Percentiles rank a stretch among this genome's conserved stretches.
phyloP scores from a whole-genome alignment of 2,329 filamentous ascomycete species.

The Penicillium digitatum region DNA sequence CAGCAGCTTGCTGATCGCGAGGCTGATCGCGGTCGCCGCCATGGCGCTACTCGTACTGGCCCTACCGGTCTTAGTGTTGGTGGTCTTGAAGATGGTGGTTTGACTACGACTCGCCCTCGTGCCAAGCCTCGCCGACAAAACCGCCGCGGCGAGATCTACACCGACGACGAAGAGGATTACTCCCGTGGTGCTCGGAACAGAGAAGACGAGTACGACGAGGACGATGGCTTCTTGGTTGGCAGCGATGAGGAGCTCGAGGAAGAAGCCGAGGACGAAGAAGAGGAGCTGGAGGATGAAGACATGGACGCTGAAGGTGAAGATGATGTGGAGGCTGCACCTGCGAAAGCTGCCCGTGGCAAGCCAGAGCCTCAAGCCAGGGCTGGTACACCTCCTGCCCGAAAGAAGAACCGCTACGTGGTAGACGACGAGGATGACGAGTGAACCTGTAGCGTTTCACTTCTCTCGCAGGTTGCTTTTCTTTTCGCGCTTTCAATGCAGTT shows the following conservation, averaged over 20 bases:
- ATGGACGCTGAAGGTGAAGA: constrained; percentile 46
- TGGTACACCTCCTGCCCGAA: constrained; percentile 39
- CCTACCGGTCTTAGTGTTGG: constrained; percentile 52
- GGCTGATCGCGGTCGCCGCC: constrained; percentile 51
- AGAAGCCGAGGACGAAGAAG: constrained; percentile 44
- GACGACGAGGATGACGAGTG: constrained; percentile 49
- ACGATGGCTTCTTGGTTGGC: constrained; percentile 68
- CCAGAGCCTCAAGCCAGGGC: constrained; percentile 21
- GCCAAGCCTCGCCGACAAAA: constrained; percentile 40
- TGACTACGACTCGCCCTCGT: constrained; percentile 42
- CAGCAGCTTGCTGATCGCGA: constrained; percentile 56
- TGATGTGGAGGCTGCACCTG: constrained; percentile 32
- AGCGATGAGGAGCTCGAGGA: constrained; percentile 49
- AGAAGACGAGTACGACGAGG: constrained; percentile 78
- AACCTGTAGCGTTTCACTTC: background rate
- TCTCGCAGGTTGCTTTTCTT: background rate
- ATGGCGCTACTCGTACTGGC: constrained; percentile 44
- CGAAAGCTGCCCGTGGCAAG: constrained; percentile 30
- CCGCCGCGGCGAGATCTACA: constrained; percentile 48
- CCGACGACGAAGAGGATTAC: constrained; percentile 49
- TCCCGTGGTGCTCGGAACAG: constrained; percentile 50
- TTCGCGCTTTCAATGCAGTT: background rate
- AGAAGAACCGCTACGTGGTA: constrained; percentile 48
- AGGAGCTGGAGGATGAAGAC: constrained; percentile 42
- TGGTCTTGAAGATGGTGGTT: constrained; percentile 56